These are phyloP conservation scores for Yamadazyma nakazawae DNA, from an alignment of 805 yeast species.

Conservation along the genomic window DNA sequence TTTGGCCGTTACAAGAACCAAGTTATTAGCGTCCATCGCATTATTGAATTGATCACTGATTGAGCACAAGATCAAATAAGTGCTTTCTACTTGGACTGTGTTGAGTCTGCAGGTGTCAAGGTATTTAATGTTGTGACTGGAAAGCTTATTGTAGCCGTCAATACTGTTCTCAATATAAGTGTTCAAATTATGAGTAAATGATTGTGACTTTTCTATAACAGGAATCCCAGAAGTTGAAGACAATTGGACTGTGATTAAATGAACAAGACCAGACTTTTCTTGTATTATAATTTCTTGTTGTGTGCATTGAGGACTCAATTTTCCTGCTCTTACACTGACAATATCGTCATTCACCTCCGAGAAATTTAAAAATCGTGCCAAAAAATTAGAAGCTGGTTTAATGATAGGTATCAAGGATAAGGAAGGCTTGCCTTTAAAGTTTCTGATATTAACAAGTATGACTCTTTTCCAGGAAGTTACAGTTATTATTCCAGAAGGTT, in stretches of 20 bases:
- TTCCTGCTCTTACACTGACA: slow-evolving; percentile 56
- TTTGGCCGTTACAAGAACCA: slow-evolving; percentile 53
- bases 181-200: slow-evolving; percentile 32
- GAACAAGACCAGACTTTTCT: slow-evolving; percentile 45
- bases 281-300: slow-evolving; percentile 41
- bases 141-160: slow-evolving; percentile 45
- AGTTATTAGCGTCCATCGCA: slow-evolving; percentile 20
- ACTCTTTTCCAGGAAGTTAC: slow-evolving; percentile 71
- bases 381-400: slow-evolving; percentile 12
- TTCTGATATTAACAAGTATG: slow-evolving; percentile 59
- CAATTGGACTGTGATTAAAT: slow-evolving; percentile 26
- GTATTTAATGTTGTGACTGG: slow-evolving; percentile 48
- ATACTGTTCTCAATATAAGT: slow-evolving; percentile 27
- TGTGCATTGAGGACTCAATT: slow-evolving; percentile 46
- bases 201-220: slow-evolving; percentile 21
- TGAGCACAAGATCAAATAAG: slow-evolving; percentile 40
- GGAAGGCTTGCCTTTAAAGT: slow-evolving; percentile 61
- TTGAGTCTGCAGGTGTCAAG: slow-evolving; percentile 58
- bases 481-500: slow-evolving; percentile 70
- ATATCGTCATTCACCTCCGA: slow-evolving; percentile 42
- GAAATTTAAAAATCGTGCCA: slow-evolving; percentile 11
- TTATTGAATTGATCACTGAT: slow-evolving; percentile 16
- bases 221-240: slow-evolving; percentile 28
- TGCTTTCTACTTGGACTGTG: slow-evolving; percentile 17
- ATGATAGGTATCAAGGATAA: slow-evolving; percentile 35